Conservation (phyloP, 192 early-diverging fungal species). For the Allomyces macrogynus region DNA sequence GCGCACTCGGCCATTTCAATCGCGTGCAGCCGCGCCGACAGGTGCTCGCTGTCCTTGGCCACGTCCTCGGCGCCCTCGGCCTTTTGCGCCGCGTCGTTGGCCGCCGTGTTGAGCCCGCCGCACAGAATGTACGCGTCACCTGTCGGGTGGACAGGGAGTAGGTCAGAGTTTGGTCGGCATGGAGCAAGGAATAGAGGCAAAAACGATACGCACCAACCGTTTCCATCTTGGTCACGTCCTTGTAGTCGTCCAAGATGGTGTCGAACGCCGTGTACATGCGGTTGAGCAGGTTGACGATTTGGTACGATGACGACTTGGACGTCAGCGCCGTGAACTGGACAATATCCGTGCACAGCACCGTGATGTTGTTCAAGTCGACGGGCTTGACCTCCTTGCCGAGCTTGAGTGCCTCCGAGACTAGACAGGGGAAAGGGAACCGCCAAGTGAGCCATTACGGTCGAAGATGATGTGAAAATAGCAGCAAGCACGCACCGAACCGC, state of each 20-base stretch:
- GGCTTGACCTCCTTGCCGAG: slow-evolving; percentile 15
- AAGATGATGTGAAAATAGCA: too few species aligned
- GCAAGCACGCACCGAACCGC: too few species aligned
- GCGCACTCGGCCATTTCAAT: slow-evolving; percentile 19
- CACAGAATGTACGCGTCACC: slow-evolving; percentile 23
- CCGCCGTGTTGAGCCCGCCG: slow-evolving; percentile 13
- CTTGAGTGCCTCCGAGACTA: slow-evolving; percentile 5
- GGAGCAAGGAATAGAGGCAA: too few species aligned
- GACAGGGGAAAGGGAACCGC: too few species aligned
- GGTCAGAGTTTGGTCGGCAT: too few species aligned
- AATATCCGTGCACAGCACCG: slow-evolving; percentile 18
- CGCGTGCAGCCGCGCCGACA: background rate
- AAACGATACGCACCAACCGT: slow-evolving; percentile 9
- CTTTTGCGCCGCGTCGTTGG: background rate
- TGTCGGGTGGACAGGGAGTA: too few species aligned
- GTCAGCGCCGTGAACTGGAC: slow-evolving; percentile 23
- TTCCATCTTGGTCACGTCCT: slow-evolving; percentile 23
- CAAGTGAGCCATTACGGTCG: too few species aligned
- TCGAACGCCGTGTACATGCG: slow-evolving; percentile 24
- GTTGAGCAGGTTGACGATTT: slow-evolving; percentile 22
- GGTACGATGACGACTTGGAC: slow-evolving; percentile 12
- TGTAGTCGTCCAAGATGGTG: slow-evolving; percentile 19
- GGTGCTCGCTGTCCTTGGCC: background rate
- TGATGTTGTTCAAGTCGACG: slow-evolving; percentile 15
- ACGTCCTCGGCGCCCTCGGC: background rate